Conservation (phyloP, 306 rosid genomes). For the Vigna radiata region DNA sequence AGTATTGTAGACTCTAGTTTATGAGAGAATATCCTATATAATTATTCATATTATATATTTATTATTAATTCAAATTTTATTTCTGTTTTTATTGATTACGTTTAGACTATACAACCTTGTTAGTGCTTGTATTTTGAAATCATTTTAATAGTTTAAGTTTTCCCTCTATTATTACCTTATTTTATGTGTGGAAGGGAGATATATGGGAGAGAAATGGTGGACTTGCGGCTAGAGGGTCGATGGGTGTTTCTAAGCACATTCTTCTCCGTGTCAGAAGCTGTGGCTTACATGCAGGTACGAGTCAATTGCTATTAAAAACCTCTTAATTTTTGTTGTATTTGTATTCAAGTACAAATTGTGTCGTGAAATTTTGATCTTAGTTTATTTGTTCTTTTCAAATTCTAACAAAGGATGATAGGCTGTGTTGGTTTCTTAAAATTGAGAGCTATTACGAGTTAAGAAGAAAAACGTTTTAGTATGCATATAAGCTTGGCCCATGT, state of each 20-base stretch:
- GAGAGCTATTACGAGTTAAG: not conserved
- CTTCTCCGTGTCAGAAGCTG: constrained; percentile 90
- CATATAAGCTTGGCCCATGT: not conserved
- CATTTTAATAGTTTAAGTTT: not conserved
- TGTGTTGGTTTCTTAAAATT: constrained; percentile 6
- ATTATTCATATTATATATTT: no score
- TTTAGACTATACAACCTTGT: not conserved
- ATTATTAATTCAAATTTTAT: not conserved
- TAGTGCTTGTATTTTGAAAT: not conserved
- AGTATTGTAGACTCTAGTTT: no score
- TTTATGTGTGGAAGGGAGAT: constrained; percentile 72
- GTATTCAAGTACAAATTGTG: not conserved
- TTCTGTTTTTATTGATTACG: not conserved
- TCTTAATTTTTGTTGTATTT: not conserved
- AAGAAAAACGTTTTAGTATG: not conserved
- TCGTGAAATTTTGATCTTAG: constrained; percentile 21
- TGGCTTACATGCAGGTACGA: constrained; percentile 84
- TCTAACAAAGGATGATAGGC: not conserved
- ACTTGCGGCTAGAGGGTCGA: constrained; percentile 68
- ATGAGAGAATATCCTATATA: no score
- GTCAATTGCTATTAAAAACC: constrained; percentile 20
- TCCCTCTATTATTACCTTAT: constrained; percentile 29
- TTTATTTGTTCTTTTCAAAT: not conserved
- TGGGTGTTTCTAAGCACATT: constrained; percentile 86
- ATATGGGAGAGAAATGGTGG: constrained; percentile 88